A percentile compares a stretch with the other conserved stretches of the same genome.
These are phyloP conservation scores for Phalaenopsis hybrid DNA, from an alignment of 116 monocot genomes.

Conservation along the genomic window DNA sequence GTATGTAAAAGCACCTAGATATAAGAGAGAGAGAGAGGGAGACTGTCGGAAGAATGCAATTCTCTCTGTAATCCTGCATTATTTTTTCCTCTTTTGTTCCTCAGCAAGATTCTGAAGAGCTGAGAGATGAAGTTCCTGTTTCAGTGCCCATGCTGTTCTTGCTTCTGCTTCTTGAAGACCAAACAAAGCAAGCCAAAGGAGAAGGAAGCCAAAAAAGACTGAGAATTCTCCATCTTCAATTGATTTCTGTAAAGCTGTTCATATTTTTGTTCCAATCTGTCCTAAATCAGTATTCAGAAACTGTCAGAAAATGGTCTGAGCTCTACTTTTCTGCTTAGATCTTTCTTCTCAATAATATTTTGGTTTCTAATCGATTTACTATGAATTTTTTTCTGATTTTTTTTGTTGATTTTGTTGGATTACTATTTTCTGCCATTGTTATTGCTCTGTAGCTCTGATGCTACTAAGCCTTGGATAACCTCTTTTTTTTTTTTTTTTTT, in stretches of 20 bases:
- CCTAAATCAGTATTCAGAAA: background rate
- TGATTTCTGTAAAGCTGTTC: background rate
- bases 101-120: background rate
- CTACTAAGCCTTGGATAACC: too few species aligned
- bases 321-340: background rate
- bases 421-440: too few species aligned
- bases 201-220: conserved; percentile 26
- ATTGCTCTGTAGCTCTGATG: too few species aligned
- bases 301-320: conserved; percentile 6
- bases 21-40: background rate
- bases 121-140: conserved; percentile 63
- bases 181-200: conserved; percentile 37
- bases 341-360: background rate
- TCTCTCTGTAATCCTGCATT: background rate
- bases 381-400: background rate
- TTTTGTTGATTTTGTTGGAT: too few species aligned
- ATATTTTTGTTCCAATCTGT: background rate
- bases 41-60: background rate
- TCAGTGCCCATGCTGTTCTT: conserved; percentile 72
- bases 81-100: background rate
- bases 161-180: conserved; percentile 78
- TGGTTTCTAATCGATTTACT: background rate
- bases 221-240: background rate
- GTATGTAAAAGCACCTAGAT: too few species aligned
- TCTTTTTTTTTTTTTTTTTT: too few species aligned